Evolutionary conservation across 2,329 filamentous ascomycete genomes (phyloP), one percentile per base, ranked within the genome.

Genomic region (Colletotrichum brevisporum): DNA sequence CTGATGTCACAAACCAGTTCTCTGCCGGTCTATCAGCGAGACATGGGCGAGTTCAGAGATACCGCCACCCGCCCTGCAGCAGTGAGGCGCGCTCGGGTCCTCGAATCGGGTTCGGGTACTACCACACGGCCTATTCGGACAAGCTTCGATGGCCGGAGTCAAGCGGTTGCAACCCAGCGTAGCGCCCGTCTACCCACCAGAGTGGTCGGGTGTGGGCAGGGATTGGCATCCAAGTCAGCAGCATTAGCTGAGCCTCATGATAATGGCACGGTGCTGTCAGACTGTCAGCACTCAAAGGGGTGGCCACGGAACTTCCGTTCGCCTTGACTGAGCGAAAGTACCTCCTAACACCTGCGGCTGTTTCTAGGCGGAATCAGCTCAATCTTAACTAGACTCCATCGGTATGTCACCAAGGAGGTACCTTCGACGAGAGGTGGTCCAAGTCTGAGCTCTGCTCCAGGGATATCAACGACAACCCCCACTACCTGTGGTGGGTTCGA

Each of bases 81-180:
- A 60, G 21, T 16, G 43, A 54, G 31, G 50, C 62, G 31, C 62
- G 66, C 66, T 56, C 62, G 36, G 55, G 62, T 69, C 51, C 62
- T 48, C 55, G 41, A 26, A 55, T 67, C 67, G 67, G 63, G 67
- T 67, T 67, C 66, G 62, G 55, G 39, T 69, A 67, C 36, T 69
- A 67, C 36, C 26, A 53, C 36, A 41, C 53, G n/a, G 55, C 26
- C 24, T 52, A 26, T 51, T 51, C 55, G 67, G 41, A 16, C 43
- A 47, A 67, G 50, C 45, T 27, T 18, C 21, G 2, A 24, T 21
- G 3, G 47, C 51, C 54, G 21, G 48, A 31, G 47, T 26, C 51
- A 12, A 55, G 43, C 31, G 31, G 16, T 16, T 50, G 50, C 48
- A 31, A 55, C 39, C 50, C 50, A 54, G 31, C 31, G 31, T 36